Base-by-base conservation (phyloP, 2,329 filamentous ascomycete genomes). In the Stagonosporopsis chrysanthemi region DNA sequence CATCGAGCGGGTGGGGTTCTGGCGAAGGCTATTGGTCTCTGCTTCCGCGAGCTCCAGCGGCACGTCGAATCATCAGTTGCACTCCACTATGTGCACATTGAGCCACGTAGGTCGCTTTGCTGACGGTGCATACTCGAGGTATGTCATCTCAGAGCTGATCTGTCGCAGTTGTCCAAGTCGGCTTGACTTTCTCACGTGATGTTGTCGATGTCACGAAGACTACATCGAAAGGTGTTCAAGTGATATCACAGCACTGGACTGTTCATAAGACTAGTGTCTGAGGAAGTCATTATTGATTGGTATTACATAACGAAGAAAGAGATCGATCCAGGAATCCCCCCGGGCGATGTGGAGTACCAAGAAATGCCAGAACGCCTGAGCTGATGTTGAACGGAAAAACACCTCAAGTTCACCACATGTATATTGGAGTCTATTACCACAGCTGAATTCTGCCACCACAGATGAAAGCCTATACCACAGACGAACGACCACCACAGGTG, bases 1-100 rank as follows among this genome's bases (percentile, higher is more conserved):
- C 39, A 55, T 49, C 45, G 45, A 19, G 3, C 24, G 17, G 33
- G 49, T 49, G 45, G 45, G 52, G 45, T 53, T 55, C 28, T 43
- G 33, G 14, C 33, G 28, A 33, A 11, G 11, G 28, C 29, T 15
- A 55, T 50, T 50, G 52, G 45, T 35, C 40, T 55, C 26, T 22
- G 6, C 35, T 31, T 38, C 39, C 35, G 33, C 31, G 6, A 44
- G 12, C n/a, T 39, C 40, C 40, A 26, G 15, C 6, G 4, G 4
- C 22, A 19, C 17, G 8, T 7, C 33, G 6, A 38, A 41, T 40
- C 19, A 40, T 35, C 52, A 50, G 9, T 41, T 45, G 35, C 52
- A 46, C 46, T 46, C 26, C 35, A 35, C 33, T 35, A 33, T 35
- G 35, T 50, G 41, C 52, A 55, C 26, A 40, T 47, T 31, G 2